Percentiles rank a stretch among this genome's conserved stretches.
Evolutionary conservation across 179 eudicot genomes (phyloP).

Genomic region (Pouteria campechiana): DNA sequence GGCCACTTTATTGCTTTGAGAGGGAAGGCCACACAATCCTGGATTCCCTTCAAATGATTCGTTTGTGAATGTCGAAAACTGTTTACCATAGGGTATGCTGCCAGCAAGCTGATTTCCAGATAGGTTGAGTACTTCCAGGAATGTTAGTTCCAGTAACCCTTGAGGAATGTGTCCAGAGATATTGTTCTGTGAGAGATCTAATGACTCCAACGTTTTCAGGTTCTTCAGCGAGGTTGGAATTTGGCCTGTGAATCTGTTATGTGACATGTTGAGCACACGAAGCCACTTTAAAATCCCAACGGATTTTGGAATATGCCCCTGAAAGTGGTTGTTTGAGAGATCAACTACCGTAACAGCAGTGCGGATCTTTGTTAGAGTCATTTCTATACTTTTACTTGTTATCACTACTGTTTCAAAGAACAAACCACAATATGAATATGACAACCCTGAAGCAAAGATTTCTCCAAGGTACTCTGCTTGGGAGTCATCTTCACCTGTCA

Average conservation of each 20-base stretch:
- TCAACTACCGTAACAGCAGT: background rate
- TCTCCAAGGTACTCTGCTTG: no score
- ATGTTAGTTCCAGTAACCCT: background rate
- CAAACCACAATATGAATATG: no score
- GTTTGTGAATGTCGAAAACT: slow-evolving; percentile 6
- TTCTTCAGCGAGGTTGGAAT: slow-evolving; percentile 6
- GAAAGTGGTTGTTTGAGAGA: slow-evolving; percentile 1
- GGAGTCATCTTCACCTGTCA: background rate
- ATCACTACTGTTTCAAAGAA: slow-evolving; percentile 4
- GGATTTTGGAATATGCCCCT: slow-evolving; percentile 5
- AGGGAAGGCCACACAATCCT: slow-evolving; percentile 17
- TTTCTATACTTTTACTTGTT: slow-evolving; percentile 1
- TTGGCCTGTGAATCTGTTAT: slow-evolving; percentile 5
- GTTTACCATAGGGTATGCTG: slow-evolving; percentile 4
- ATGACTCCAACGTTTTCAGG: background rate
- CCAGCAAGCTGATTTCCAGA: slow-evolving; percentile 6
- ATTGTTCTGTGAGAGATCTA: slow-evolving; percentile 13
- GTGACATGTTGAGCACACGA: slow-evolving; percentile 6
- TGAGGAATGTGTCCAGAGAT: slow-evolving; percentile 3
- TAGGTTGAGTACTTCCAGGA: background rate
- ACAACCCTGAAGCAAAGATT: no score
- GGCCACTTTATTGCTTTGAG: background rate
- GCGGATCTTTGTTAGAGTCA: slow-evolving; percentile 4
- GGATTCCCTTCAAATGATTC: slow-evolving; percentile 14
- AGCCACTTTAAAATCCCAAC: slow-evolving; percentile 3